These are phyloP conservation scores for Lophiotrema nucula DNA, from an alignment of 495 filamentous ascomycete genomes.

Conservation along the genomic window DNA sequence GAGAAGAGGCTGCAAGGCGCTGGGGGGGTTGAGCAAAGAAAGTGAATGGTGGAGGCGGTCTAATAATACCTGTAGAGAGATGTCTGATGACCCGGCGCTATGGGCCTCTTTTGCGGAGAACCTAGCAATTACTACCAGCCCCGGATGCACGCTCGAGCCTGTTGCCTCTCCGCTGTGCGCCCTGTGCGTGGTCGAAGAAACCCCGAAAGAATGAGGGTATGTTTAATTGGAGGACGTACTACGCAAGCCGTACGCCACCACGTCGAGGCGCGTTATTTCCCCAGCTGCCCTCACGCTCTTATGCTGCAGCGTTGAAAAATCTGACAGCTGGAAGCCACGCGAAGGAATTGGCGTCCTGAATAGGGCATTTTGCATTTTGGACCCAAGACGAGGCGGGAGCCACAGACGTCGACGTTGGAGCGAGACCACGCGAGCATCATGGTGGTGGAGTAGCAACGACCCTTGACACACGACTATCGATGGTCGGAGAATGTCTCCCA, in stretches of 20 bases:
- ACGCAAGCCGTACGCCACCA: not conserved
- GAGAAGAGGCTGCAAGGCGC: constrained; percentile 1
- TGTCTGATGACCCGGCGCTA: constrained; percentile 24
- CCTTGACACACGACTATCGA: not conserved
- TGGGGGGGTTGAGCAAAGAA: not conserved
- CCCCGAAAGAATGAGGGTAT: not conserved
- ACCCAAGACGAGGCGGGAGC: not conserved
- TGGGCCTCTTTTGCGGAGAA: constrained; percentile 23
- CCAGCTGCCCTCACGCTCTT: not conserved
- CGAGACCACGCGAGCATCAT: not conserved
- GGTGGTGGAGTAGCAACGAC: not conserved
- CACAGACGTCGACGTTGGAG: not conserved
- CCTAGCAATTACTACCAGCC: constrained; percentile 9
- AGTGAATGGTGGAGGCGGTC: constrained; percentile 20
- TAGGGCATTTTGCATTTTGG: not conserved
- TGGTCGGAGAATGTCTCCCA: constrained; percentile 10
- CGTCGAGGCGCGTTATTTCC: not conserved
- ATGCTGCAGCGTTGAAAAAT: not conserved
- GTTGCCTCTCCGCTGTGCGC: constrained; percentile 6
- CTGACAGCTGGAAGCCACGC: not conserved
- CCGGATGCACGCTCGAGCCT: constrained; percentile 17
- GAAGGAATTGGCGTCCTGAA: not conserved
- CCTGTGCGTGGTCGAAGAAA: constrained; percentile 10
- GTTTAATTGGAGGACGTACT: constrained; percentile 20
- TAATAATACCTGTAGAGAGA: constrained; percentile 25